phyloP scores from a whole-genome alignment of 495 filamentous ascomycete species.

The Rusavskia elegans region DNA sequence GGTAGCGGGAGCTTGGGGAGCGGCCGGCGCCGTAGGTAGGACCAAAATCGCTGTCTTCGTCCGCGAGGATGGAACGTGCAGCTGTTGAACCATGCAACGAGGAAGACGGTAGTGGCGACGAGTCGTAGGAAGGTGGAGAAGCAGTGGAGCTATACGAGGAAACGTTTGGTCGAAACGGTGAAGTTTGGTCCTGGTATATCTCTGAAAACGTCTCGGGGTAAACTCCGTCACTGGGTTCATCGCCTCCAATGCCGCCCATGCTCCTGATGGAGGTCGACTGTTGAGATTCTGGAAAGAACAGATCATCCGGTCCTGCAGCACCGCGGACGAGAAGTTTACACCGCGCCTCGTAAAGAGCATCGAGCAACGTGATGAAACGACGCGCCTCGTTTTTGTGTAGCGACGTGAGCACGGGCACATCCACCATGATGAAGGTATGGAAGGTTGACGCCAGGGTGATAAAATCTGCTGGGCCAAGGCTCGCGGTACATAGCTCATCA shows the following conservation, averaged over 20 bases:
- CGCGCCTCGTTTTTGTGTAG: slow-evolving; percentile 56
- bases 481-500: slow-evolving; percentile 34
- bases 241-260: slow-evolving; percentile 1
- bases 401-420: slow-evolving; percentile 38
- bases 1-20: background rate
- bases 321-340: slow-evolving; percentile 47
- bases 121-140: slow-evolving; percentile 15
- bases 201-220: slow-evolving; percentile 55
- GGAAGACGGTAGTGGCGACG: slow-evolving; percentile 9
- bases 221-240: slow-evolving; percentile 28
- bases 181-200: slow-evolving; percentile 50
- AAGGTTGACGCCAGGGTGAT: slow-evolving; percentile 52
- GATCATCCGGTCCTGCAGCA: slow-evolving; percentile 40
- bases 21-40: slow-evolving; percentile 14
- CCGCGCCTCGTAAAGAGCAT: slow-evolving; percentile 53
- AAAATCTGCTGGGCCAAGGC: slow-evolving; percentile 56
- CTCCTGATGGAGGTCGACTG: background rate
- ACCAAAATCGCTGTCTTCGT: slow-evolving; percentile 20
- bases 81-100: slow-evolving; percentile 10
- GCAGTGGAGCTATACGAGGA: slow-evolving; percentile 29
- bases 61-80: slow-evolving; percentile 15
- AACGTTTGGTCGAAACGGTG: slow-evolving; percentile 60
- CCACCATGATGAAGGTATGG: slow-evolving; percentile 48
- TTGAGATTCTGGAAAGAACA: slow-evolving; percentile 49
- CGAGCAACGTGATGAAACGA: slow-evolving; percentile 53